Evolutionary conservation across 768 basidiomycete species (phyloP).

Genomic region (Tubosaeta sp.): DNA sequence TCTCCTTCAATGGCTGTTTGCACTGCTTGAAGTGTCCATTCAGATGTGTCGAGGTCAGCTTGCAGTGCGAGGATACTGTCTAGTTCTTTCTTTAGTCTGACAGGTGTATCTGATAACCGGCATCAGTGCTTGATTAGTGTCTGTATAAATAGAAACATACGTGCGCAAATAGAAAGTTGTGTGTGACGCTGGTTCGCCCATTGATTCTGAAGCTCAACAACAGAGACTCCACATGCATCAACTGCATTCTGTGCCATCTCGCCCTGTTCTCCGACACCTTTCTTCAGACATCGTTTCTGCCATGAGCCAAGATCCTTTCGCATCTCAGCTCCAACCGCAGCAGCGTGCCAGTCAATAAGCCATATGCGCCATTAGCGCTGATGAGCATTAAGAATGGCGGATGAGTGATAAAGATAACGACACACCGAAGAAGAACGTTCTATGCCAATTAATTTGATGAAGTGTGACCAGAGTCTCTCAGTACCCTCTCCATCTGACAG

Average conservation of each 20-base stretch:
- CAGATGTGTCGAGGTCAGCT: not conserved
- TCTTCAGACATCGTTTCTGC: not conserved
- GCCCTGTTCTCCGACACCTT: not conserved
- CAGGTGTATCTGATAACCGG: not conserved
- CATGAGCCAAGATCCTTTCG: not conserved
- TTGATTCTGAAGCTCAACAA: too few species aligned
- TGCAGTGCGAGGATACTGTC: not conserved
- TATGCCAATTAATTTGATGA: not conserved
- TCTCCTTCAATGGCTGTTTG: too few species aligned
- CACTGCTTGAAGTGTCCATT: not conserved
- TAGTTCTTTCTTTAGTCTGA: not conserved
- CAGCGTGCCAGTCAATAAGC: not conserved
- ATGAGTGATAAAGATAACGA: not conserved
- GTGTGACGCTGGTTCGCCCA: too few species aligned
- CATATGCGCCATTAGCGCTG: not conserved
- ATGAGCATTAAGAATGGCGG: not conserved
- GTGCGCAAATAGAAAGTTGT: not conserved
- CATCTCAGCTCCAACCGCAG: not conserved
- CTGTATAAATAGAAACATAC: not conserved
- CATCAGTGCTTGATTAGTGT: too few species aligned
- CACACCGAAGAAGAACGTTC: not conserved
- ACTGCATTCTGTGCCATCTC: not conserved
- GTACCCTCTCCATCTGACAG: not conserved
- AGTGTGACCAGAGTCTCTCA: not conserved
- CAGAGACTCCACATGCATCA: not conserved